A percentile compares a stretch with the other conserved stretches of the same genome.
Evolutionary conservation across 2,329 filamentous ascomycete species (phyloP).

Genomic region (Alternaria panax): DNA sequence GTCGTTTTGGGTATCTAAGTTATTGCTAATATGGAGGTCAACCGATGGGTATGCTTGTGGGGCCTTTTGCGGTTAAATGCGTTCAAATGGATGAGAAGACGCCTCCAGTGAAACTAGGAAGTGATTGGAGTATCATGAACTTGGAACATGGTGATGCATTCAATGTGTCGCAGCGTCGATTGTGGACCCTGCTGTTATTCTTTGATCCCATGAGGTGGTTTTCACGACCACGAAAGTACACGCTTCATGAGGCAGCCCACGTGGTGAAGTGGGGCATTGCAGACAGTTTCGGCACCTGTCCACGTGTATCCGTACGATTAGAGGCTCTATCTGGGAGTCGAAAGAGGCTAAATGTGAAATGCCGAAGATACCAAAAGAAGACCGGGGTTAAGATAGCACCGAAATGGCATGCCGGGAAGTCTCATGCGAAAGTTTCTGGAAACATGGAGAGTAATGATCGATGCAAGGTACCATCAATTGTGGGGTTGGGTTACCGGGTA

Average conservation of each 20-base stretch:
- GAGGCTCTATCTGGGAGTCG: neutral
- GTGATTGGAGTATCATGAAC: neutral
- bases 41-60: slow-evolving; percentile 14
- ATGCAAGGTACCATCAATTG: slow-evolving; percentile 11
- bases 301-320: slow-evolving; percentile 19
- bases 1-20: slow-evolving; percentile 8
- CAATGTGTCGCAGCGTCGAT: neutral
- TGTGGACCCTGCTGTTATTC: neutral
- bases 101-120: neutral
- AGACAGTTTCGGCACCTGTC: slow-evolving; percentile 2
- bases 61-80: slow-evolving; percentile 6
- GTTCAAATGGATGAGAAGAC: neutral
- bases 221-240: neutral
- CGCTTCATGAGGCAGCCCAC: slow-evolving; percentile 10
- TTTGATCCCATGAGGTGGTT: neutral
- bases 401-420: neutral
- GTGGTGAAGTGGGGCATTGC: slow-evolving; percentile 32
- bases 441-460: neutral
- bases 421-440: neutral
- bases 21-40: slow-evolving; percentile 33
- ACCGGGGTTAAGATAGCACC: neutral
- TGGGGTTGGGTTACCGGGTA: slow-evolving; percentile 10
- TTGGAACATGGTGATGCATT: neutral
- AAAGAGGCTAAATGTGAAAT: slow-evolving; percentile 24
- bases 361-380: neutral